Evolutionary conservation across 345 rosid genomes (phyloP), one percentile per base, ranked within the genome.

Genomic region (Populus nigra): DNA sequence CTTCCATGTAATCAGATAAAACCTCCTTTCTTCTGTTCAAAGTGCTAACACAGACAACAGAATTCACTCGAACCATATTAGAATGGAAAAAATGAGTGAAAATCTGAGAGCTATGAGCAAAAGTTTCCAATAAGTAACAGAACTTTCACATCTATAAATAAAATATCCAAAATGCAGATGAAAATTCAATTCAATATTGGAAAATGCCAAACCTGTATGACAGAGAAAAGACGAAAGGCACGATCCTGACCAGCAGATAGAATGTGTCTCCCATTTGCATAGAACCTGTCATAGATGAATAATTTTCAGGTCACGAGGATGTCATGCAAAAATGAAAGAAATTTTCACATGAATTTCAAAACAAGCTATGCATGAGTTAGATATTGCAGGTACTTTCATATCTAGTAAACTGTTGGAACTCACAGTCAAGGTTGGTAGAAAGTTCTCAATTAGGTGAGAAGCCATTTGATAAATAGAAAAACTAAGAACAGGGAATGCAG

Each of bases 201-300:
- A 53, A 23, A 13, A 43, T 61, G 1, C 0, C 78, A 35, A 77
- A 96, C 98, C 94, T 96, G 98, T 68, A 96, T 82, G 39, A 93
- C 86, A 31, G 99, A 96, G 86, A 96, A 96, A 75, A 96, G 90
- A 45, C 94, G 98, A 78, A 96, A 96, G 31, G 97, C 97, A 49
- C 99, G 96, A 85, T 96, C 99, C 84, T 90, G 98, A 77, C 99
- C 98, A 81, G 97, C 99, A 80, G 98, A 96, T 70, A 96, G 85
- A 81, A 96, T 92, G 80, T 96, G 99, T 70, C 98, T 90, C 68
- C 99, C 99, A 88, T 96, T 93, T 69, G 97, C 91, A 85, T 93
- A 96, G 85, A 91, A 96, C 87, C 99, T 96, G 89, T n/a, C 8
- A 25, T 31, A 2, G 31, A 39, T 61, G 76, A 62, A 68, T 5